A percentile compares a stretch with the other conserved stretches of the same genome.
phyloP scores from a whole-genome alignment of 768 basidiomycete genomes.

The Russula abietina region DNA sequence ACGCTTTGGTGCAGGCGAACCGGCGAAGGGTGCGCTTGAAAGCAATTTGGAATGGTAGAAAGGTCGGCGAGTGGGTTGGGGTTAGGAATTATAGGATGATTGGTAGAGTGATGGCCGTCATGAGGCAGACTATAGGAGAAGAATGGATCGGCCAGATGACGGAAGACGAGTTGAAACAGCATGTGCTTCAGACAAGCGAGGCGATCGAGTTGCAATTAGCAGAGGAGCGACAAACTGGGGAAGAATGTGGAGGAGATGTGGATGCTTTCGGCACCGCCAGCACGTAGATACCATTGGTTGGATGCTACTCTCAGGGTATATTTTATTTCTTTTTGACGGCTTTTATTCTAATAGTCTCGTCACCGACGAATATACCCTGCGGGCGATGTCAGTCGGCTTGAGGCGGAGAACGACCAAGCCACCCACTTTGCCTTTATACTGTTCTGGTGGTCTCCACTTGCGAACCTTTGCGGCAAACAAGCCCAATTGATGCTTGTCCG shows the following conservation, averaged over 20 bases:
- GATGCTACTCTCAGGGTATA: conserved; percentile 1
- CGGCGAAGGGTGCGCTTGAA: conserved; percentile 35
- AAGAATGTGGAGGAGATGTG: not conserved
- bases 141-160: conserved; percentile 33
- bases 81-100: conserved; percentile 40
- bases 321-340: conserved; percentile 91
- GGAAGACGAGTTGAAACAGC: conserved; percentile 20
- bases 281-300: not conserved
- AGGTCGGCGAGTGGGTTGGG: conserved; percentile 51
- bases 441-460: conserved; percentile 83
- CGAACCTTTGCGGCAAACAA: conserved; percentile 85
- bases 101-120: conserved; percentile 47
- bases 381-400: conserved; percentile 4
- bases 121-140: conserved; percentile 43
- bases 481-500: conserved; percentile 83
- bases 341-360: conserved; percentile 87
- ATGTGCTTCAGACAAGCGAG: conserved; percentile 6
- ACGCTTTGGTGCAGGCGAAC: conserved; percentile 33
- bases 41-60: conserved; percentile 43
- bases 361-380: conserved; percentile 91
- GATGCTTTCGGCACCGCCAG: not conserved
- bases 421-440: conserved; percentile 95
- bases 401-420: conserved; percentile 2
- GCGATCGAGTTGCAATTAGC: not conserved
- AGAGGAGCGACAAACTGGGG: not conserved